Percentiles rank a stretch among this genome's conserved stretches.
Evolutionary conservation across 495 filamentous ascomycete species (phyloP).

Genomic region (Articulospora tetracladia): DNA sequence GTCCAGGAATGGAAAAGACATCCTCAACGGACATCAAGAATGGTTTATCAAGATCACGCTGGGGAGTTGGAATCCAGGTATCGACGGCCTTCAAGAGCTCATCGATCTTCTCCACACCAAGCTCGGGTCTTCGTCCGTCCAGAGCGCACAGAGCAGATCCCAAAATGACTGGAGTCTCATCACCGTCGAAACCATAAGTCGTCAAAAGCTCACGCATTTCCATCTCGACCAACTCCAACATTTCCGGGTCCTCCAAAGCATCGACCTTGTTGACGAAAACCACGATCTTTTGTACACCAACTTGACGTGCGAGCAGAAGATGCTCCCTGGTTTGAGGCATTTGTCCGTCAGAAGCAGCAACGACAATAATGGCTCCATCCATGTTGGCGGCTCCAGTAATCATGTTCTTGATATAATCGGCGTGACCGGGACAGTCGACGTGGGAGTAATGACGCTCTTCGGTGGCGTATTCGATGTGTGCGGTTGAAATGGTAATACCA

Average conservation of each 20-base stretch:
- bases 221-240: slow-evolving; percentile 99
- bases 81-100: slow-evolving; percentile 87
- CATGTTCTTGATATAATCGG: slow-evolving; percentile 99
- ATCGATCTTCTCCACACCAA: slow-evolving; percentile 81
- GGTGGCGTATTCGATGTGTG: slow-evolving; percentile 97
- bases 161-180: slow-evolving; percentile 93
- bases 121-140: slow-evolving; percentile 81
- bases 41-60: slow-evolving; percentile 90
- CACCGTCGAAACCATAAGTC: slow-evolving; percentile 94
- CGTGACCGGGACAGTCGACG: slow-evolving; percentile 99
- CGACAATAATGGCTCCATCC: slow-evolving; percentile 97
- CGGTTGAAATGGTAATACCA: slow-evolving; percentile 98
- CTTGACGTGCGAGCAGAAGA: slow-evolving; percentile 93
- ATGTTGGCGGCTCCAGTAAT: slow-evolving; percentile 99
- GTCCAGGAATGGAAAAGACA: slow-evolving; percentile 95
- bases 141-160: slow-evolving; percentile 95
- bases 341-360: slow-evolving; percentile 97
- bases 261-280: slow-evolving; percentile 99
- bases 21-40: slow-evolving; percentile 99
- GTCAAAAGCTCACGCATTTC: slow-evolving; percentile 97
- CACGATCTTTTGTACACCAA: slow-evolving; percentile 95
- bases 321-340: slow-evolving; percentile 99
- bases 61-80: slow-evolving; percentile 90
- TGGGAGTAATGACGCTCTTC: slow-evolving; percentile 93
- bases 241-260: slow-evolving; percentile 92